Evolutionary conservation across 2,329 filamentous ascomycete species (phyloP).

Genomic region (Zelopaecilomyces penicillatus): DNA sequence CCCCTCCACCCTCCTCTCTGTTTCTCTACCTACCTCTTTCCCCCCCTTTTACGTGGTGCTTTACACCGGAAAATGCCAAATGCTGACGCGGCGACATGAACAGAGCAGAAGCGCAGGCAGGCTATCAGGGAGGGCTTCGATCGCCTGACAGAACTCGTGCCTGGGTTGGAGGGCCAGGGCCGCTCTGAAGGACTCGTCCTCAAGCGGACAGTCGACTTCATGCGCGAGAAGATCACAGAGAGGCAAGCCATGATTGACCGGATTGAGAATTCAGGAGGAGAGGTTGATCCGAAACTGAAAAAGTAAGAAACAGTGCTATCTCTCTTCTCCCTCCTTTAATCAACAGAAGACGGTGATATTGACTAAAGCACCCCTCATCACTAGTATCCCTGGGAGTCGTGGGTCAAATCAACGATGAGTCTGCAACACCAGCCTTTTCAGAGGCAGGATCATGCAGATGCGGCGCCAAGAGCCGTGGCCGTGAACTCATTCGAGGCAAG

Average conservation of each 20-base stretch:
- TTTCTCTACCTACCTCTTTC: neutral
- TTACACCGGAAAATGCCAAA: neutral
- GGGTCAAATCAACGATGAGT: no score
- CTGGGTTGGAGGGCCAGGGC: conserved; percentile 72
- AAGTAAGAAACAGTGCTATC: conserved; percentile 22
- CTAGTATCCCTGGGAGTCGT: no score
- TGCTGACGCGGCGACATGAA: conserved; percentile 8
- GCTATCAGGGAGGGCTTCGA: conserved; percentile 82
- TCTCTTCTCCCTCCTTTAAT: no score
- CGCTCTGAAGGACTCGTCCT: conserved; percentile 82
- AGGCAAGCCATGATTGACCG: conserved; percentile 48
- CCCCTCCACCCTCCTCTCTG: neutral
- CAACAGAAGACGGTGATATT: no score
- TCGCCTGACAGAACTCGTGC: conserved; percentile 68
- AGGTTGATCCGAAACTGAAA: conserved; percentile 41
- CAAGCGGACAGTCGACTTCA: conserved; percentile 58
- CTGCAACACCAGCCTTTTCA: no score
- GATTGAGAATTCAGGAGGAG: conserved; percentile 51
- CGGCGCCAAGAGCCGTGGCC: no score
- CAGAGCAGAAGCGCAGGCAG: conserved; percentile 38
- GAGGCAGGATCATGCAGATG: no score
- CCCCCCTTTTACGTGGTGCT: neutral
- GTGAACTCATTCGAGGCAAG: no score
- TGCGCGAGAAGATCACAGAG: conserved; percentile 51
- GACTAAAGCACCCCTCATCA: no score